Percentiles rank a stretch among this genome's conserved stretches.
These are phyloP conservation scores for Aspergillus udagawae DNA, from an alignment of 2,329 filamentous ascomycete species.

Conservation along the genomic window DNA sequence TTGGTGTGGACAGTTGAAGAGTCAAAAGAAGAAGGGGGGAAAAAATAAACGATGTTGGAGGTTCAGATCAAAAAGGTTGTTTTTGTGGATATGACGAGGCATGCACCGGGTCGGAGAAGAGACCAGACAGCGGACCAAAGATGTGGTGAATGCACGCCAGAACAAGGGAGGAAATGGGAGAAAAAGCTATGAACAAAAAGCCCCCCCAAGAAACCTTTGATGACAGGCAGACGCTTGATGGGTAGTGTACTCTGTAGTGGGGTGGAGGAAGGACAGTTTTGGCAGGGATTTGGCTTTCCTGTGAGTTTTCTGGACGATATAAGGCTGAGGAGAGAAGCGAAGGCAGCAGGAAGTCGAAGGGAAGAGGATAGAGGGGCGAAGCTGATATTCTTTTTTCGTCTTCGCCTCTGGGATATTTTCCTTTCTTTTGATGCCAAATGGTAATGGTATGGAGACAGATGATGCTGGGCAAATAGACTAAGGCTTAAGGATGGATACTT, in stretches of 20 bases:
- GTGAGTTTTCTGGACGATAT: not conserved
- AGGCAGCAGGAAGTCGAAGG: conserved; percentile 12
- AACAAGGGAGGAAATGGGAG: conserved; percentile 12
- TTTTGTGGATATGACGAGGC: conserved; percentile 41
- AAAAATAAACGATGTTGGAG: conserved; percentile 20
- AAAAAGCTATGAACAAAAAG: conserved; percentile 3
- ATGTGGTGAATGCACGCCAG: conserved; percentile 24
- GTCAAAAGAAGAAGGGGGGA: conserved; percentile 12
- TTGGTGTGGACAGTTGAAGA: not conserved
- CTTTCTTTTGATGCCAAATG: not conserved
- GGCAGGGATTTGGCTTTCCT: conserved; percentile 2
- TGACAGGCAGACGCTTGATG: not conserved
- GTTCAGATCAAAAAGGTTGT: conserved; percentile 24
- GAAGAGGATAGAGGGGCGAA: conserved; percentile 12
- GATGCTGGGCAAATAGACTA: not conserved
- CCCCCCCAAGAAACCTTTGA: not conserved
- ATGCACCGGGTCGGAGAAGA: conserved; percentile 31
- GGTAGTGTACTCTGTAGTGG: not conserved
- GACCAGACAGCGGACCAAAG: conserved; percentile 28
- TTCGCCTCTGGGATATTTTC: not conserved
- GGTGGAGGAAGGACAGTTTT: not conserved
- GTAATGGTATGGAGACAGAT: not conserved
- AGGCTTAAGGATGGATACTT: not conserved
- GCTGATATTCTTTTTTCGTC: not conserved
- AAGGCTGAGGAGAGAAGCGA: conserved; percentile 6